phyloP scores from a whole-genome alignment of 73 alveolate genomes.

The Tetrahymena malaccensis region DNA sequence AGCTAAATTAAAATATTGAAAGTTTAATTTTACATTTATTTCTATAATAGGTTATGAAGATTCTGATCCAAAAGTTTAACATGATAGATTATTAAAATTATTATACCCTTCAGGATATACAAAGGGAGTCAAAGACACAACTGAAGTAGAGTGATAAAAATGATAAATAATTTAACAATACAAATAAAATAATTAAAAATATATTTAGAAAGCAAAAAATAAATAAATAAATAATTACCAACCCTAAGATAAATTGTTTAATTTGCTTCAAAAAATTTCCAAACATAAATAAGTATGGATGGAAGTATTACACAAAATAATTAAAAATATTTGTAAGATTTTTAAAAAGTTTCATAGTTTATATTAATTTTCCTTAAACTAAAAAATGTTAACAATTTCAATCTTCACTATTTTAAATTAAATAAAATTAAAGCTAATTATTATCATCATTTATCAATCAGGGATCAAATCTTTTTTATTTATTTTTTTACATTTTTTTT shows the following conservation, averaged over 20 bases:
- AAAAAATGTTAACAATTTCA: too few species aligned
- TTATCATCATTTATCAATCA: too few species aligned
- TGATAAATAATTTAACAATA: neutral
- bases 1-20: neutral
- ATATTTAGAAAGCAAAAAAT: neutral
- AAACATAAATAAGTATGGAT: too few species aligned
- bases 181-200: neutral
- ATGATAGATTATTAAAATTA: conserved; percentile 15
- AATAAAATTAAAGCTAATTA: too few species aligned
- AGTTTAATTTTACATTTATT: neutral
- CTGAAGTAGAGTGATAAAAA: neutral
- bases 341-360: too few species aligned
- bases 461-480: too few species aligned
- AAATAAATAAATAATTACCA: neutral
- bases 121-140: conserved; percentile 24
- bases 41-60: conserved; percentile 18
- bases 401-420: too few species aligned
- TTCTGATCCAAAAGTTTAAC: conserved; percentile 14
- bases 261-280: neutral
- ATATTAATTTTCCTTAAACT: too few species aligned
- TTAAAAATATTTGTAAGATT: too few species aligned
- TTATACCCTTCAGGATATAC: conserved; percentile 35
- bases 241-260: neutral
- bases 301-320: too few species aligned
- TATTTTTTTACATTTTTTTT: too few species aligned